These are phyloP conservation scores for Mytilinidion resinicola DNA, from an alignment of 495 filamentous ascomycete genomes.

Conservation along the genomic window DNA sequence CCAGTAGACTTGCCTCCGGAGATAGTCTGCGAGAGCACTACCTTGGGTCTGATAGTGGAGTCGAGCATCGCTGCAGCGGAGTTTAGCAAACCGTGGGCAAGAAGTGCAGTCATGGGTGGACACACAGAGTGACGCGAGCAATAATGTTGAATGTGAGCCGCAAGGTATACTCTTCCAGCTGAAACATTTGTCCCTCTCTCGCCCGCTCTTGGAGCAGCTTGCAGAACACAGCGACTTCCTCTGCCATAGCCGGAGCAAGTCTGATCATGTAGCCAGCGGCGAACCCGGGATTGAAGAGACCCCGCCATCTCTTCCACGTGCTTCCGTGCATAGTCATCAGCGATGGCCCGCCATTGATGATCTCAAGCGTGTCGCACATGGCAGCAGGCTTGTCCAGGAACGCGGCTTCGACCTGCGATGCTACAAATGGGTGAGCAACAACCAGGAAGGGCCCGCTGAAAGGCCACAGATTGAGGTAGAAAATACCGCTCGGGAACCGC, in stretches of 20 bases:
- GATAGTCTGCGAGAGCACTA: conserved; percentile 23
- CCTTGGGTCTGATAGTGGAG: conserved; percentile 26
- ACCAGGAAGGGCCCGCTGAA: conserved; percentile 2
- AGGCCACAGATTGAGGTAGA: conserved; percentile 14
- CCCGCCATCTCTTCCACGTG: conserved; percentile 11
- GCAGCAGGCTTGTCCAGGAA: conserved; percentile 3
- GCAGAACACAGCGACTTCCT: conserved; percentile 2
- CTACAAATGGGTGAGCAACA: neutral
- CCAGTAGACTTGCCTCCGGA: conserved; percentile 30
- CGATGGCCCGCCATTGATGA: conserved; percentile 6
- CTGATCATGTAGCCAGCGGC: neutral
- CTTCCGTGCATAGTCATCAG: conserved; percentile 8
- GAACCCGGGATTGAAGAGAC: conserved; percentile 15
- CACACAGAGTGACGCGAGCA: conserved; percentile 11
- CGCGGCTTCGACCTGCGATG: neutral
- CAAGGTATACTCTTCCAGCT: conserved; percentile 3
- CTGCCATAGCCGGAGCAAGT: neutral
- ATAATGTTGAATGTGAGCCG: conserved; percentile 13
- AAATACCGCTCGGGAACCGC: conserved; percentile 20
- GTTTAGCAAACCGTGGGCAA: conserved; percentile 3
- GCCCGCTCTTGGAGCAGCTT: conserved; percentile 12
- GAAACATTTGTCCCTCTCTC: neutral
- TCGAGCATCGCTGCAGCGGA: conserved; percentile 11
- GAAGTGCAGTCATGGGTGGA: conserved; percentile 37
- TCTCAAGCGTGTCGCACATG: neutral